A percentile compares a stretch with the other conserved stretches of the same genome.
Evolutionary conservation across 2,329 filamentous ascomycete species (phyloP).

Genomic region (Botrytis byssoidea): DNA sequence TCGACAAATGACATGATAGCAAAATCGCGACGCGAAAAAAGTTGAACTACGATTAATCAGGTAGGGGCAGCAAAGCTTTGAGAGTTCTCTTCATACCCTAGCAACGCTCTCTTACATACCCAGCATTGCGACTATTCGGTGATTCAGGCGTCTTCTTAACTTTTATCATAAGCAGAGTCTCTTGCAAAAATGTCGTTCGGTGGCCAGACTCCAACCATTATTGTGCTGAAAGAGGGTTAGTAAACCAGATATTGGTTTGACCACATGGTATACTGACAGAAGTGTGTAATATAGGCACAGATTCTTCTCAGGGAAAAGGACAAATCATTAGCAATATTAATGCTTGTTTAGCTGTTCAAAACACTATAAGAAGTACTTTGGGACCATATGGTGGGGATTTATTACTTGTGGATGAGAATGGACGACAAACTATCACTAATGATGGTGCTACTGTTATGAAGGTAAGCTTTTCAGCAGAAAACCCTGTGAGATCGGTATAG

Average conservation of each 20-base stretch:
- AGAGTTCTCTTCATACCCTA: slow-evolving; percentile 16
- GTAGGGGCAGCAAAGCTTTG: slow-evolving; percentile 12
- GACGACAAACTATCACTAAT: slow-evolving; percentile 96
- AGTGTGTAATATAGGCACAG: slow-evolving; percentile 67
- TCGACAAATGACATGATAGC: slow-evolving; percentile 7
- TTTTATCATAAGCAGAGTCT: slow-evolving; percentile 9
- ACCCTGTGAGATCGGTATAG: neutral
- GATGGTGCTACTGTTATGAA: slow-evolving; percentile 99
- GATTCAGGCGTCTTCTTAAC: neutral
- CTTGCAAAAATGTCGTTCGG: slow-evolving; percentile 77
- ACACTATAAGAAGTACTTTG: slow-evolving; percentile 91
- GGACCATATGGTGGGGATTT: slow-evolving; percentile 96
- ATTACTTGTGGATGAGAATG: slow-evolving; percentile 93
- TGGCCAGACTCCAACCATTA: slow-evolving; percentile 95
- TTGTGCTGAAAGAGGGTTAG: slow-evolving; percentile 95
- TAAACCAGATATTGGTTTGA: slow-evolving; percentile 32
- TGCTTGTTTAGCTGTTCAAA: slow-evolving; percentile 92
- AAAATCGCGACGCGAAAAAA: slow-evolving; percentile 24
- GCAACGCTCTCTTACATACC: slow-evolving; percentile 10
- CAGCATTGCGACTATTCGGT: neutral
- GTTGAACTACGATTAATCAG: slow-evolving; percentile 18
- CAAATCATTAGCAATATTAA: slow-evolving; percentile 99
- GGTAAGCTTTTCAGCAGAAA: slow-evolving; percentile 48
- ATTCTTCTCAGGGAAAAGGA: slow-evolving; percentile 93
- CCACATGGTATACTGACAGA: slow-evolving; percentile 23